Evolutionary conservation across 805 yeast species (phyloP), one percentile per base, ranked within the genome.

Genomic region (Blastobotrys attinorum): DNA sequence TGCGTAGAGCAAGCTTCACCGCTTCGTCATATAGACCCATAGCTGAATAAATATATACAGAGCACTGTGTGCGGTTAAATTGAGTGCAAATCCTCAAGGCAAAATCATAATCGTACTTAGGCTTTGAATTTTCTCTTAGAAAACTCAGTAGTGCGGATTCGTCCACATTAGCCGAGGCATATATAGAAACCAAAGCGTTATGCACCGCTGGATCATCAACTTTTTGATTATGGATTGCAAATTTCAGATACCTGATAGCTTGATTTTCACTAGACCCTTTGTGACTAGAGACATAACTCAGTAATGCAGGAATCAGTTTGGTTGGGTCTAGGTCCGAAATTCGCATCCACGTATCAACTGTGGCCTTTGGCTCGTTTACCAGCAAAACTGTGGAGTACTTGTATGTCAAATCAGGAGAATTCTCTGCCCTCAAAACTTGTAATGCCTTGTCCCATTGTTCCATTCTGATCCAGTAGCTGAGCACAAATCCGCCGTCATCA

Each of bases 1-100:
- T 64, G 3, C 75, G 71, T 37, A 92, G 65, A 0, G 96, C 90
- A 44, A 92, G 60, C 39, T 71, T 70, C 29, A 89, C 77, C 0
- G 97, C 97, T 43, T 84, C 88, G 47, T 87, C 95, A 56, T 72
- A 84, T 37, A 83, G 69, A 3, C 72, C 76, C 61, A 86, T 63
- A 40, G 75, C 67, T 1, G 92, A 75, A 53, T 83, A 78, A n/a
- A 92, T 72, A 46, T 75, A 72, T 7, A 87, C 77, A 0, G 95
- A 88, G 1, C 89, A 73, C 47, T 76, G 76, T 40, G 71, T 67
- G 46, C 76, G 77, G 8, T 73, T 60, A 55, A 74, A 72, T 44
- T 72, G 73, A 40, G 83, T 69, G 53, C 95, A 83, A 23, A 88
- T 59, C 44, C 97, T 68, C 25, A 92, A 60, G 3, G 89, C 74